phyloP scores from a whole-genome alignment of 768 basidiomycete genomes.

The Steccherinum ochraceum region DNA sequence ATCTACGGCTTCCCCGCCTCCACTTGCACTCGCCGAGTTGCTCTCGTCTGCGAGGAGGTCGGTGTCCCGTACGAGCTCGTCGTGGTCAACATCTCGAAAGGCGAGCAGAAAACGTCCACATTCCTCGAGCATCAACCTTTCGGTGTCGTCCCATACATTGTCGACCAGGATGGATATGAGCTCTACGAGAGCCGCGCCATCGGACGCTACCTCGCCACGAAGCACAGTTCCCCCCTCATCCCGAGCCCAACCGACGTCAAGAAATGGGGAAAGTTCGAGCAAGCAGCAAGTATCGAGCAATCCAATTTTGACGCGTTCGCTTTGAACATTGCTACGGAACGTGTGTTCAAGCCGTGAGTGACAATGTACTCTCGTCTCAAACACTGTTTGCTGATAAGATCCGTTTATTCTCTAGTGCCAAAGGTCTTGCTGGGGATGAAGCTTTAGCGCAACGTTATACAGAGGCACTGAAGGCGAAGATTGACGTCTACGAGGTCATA shows the following conservation, averaged over 20 bases:
- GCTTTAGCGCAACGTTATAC: background rate
- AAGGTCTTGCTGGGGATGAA: background rate
- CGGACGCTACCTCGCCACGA: slow-evolving; percentile 47
- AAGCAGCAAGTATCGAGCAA: slow-evolving; percentile 41
- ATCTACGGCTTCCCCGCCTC: background rate
- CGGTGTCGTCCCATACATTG: slow-evolving; percentile 52
- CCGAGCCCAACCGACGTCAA: slow-evolving; percentile 32
- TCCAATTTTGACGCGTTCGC: slow-evolving; percentile 49
- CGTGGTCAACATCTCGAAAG: slow-evolving; percentile 33
- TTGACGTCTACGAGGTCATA: slow-evolving; percentile 25
- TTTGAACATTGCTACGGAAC: slow-evolving; percentile 35
- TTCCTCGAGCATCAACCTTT: slow-evolving; percentile 53
- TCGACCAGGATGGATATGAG: slow-evolving; percentile 44
- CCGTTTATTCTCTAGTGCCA: background rate
- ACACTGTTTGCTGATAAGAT: background rate
- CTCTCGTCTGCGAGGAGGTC: background rate
- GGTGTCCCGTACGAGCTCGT: slow-evolving; percentile 37
- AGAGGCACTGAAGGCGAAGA: slow-evolving; percentile 9
- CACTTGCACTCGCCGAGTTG: background rate
- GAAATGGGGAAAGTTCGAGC: slow-evolving; percentile 34
- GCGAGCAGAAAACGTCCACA: slow-evolving; percentile 39
- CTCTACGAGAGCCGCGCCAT: slow-evolving; percentile 63
- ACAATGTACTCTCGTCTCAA: slow-evolving; percentile 2
- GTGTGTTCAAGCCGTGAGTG: slow-evolving; percentile 44
- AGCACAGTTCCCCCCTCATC: slow-evolving; percentile 43